Conservation (phyloP, 2,329 filamentous ascomycete genomes). For the Gaeumannomyces sp. region DNA sequence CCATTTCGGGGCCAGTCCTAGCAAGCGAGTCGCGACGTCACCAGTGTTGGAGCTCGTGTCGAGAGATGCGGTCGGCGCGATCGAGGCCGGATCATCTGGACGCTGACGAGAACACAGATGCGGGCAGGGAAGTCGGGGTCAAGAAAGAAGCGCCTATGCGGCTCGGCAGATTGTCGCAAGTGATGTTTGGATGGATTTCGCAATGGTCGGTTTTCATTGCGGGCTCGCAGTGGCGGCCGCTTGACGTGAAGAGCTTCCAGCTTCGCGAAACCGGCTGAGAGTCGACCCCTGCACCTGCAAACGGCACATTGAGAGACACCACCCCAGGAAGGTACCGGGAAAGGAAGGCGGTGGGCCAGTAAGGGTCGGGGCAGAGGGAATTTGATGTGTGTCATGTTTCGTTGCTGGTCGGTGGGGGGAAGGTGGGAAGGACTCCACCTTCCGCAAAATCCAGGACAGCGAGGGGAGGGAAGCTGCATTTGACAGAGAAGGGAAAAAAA, state of each 20-base stretch:
- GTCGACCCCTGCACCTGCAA: not conserved
- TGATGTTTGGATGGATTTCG: not conserved
- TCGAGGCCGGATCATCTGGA: not conserved
- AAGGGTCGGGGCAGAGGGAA: not conserved
- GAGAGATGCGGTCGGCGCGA: not conserved
- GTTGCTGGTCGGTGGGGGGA: not conserved
- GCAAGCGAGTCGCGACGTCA: not conserved
- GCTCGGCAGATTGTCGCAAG: not conserved
- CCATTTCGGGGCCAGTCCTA: not conserved
- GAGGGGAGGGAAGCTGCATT: too few relatives aligned
- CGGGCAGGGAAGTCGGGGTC: constrained; percentile 1
- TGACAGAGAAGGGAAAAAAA: too few relatives aligned
- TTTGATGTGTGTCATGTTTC: too few relatives aligned
- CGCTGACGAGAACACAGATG: constrained; percentile 2
- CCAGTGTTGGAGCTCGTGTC: not conserved
- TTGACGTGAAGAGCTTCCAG: not conserved
- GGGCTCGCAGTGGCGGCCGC: too few relatives aligned
- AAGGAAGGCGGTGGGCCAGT: constrained; percentile 8
- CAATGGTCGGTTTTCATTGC: not conserved
- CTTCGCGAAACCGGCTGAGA: not conserved
- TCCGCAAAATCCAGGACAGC: not conserved
- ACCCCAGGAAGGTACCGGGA: not conserved
- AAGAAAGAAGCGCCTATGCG: not conserved
- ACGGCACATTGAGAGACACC: not conserved
- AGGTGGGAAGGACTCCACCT: not conserved